A percentile compares a stretch with the other conserved stretches of the same genome.
These are phyloP conservation scores for Diaporthe aspalathi DNA, from an alignment of 2,329 filamentous ascomycete genomes.

Conservation along the genomic window DNA sequence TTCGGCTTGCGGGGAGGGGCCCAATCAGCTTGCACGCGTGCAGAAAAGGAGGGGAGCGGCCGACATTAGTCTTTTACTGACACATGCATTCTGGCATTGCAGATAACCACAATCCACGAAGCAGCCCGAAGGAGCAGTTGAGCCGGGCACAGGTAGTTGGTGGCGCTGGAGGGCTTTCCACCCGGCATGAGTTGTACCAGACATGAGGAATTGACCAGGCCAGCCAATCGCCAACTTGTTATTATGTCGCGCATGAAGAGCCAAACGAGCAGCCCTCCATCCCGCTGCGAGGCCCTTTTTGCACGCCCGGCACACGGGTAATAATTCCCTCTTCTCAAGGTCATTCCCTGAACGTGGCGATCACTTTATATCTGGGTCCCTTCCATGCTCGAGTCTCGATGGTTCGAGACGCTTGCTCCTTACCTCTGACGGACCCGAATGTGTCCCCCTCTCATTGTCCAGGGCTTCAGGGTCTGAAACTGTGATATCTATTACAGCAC, in stretches of 20 bases:
- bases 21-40: slow-evolving; percentile 5
- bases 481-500: not conserved
- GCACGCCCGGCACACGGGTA: slow-evolving; percentile 8
- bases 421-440: not conserved
- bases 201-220: not conserved
- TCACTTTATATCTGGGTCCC: slow-evolving; percentile 16
- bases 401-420: slow-evolving; percentile 11
- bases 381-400: slow-evolving; percentile 20
- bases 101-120: slow-evolving; percentile 17
- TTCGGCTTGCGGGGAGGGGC: slow-evolving; percentile 9
- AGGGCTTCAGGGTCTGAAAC: not conserved
- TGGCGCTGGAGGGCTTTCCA: not conserved
- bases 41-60: not conserved
- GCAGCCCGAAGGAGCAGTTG: slow-evolving; percentile 1
- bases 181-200: not conserved
- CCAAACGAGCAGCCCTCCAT: slow-evolving; percentile 25
- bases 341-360: slow-evolving; percentile 6
- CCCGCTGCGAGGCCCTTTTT: slow-evolving; percentile 7
- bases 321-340: slow-evolving; percentile 15
- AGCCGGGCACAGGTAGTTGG: not conserved
- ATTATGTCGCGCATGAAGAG: slow-evolving; percentile 24
- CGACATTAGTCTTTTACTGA: slow-evolving; percentile 5
- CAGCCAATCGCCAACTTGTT: slow-evolving; percentile 16
- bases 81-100: not conserved
- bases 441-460: not conserved